phyloP scores from a whole-genome alignment of 257 asterid species.

The Marsdenia floribunda region DNA sequence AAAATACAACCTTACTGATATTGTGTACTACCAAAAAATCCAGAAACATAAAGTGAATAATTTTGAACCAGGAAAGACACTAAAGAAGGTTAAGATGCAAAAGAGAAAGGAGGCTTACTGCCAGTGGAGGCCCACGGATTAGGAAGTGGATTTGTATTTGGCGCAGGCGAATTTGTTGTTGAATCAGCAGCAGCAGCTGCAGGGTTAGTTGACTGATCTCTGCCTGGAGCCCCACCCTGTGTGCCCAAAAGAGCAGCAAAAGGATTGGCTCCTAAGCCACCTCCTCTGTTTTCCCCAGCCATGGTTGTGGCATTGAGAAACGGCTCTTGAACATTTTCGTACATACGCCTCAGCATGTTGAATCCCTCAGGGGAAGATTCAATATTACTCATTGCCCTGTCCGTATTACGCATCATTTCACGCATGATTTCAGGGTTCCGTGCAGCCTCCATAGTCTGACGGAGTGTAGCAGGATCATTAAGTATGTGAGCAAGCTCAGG shows the following conservation, averaged over 20 bases:
- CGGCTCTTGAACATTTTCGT: conserved; percentile 62
- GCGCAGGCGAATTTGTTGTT: conserved; percentile 38
- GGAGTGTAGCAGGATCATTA: conserved; percentile 56
- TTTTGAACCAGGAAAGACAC: not conserved
- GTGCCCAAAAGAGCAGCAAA: conserved; percentile 44
- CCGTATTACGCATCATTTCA: conserved; percentile 64
- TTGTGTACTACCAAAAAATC: not conserved
- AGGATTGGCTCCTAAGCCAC: conserved; percentile 42
- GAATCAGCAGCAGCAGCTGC: conserved; percentile 29
- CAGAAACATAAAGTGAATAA: not conserved
- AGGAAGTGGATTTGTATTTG: conserved; percentile 58
- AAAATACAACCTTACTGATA: too few species aligned
- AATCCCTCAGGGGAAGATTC: conserved; percentile 66
- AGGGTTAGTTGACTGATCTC: conserved; percentile 29
- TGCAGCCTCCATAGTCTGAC: conserved; percentile 64
- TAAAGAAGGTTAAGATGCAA: not conserved
- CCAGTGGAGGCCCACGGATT: conserved; percentile 56
- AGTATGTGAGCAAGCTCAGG: conserved; percentile 54
- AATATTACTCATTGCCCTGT: conserved; percentile 61
- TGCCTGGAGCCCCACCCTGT: conserved; percentile 34
- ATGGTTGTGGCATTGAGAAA: conserved; percentile 50
- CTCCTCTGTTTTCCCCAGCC: conserved; percentile 38
- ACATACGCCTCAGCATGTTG: conserved; percentile 64
- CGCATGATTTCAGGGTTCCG: conserved; percentile 65
- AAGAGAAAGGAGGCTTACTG: conserved; percentile 27